A percentile compares a stretch with the other conserved stretches of the same genome.
Evolutionary conservation across 176 grass and related monocot genomes (phyloP).

Genomic region (Oryza longistaminata): DNA sequence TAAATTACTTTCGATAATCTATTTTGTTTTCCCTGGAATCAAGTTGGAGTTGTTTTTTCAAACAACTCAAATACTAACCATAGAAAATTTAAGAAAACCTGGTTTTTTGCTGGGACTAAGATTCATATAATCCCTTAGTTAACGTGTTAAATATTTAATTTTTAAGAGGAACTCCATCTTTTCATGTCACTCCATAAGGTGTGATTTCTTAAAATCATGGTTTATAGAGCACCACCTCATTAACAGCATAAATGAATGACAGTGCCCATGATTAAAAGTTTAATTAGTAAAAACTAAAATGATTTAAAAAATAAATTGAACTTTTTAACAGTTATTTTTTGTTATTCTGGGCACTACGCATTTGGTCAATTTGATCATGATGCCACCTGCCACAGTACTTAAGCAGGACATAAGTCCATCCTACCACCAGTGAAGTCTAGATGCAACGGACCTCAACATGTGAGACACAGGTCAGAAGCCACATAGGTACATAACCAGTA

Average conservation of each 20-base stretch:
- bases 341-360: background rate
- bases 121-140: background rate
- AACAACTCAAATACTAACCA: background rate
- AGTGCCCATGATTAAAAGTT: background rate
- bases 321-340: background rate
- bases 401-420: background rate
- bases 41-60: background rate
- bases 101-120: background rate
- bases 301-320: background rate
- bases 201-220: background rate
- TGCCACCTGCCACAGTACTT: background rate
- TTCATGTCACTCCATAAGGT: conserved; percentile 5
- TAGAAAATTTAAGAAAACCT: background rate
- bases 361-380: background rate
- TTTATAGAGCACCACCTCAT: background rate
- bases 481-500: background rate
- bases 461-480: background rate
- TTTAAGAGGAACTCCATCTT: background rate
- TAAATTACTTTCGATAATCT: background rate
- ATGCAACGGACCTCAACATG: background rate
- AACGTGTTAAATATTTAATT: background rate
- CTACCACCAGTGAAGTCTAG: background rate
- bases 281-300: background rate
- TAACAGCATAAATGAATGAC: background rate
- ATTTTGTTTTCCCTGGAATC: background rate